Evolutionary conservation across 768 basidiomycete genomes (phyloP).

Genomic region (Phallus indusiatus): DNA sequence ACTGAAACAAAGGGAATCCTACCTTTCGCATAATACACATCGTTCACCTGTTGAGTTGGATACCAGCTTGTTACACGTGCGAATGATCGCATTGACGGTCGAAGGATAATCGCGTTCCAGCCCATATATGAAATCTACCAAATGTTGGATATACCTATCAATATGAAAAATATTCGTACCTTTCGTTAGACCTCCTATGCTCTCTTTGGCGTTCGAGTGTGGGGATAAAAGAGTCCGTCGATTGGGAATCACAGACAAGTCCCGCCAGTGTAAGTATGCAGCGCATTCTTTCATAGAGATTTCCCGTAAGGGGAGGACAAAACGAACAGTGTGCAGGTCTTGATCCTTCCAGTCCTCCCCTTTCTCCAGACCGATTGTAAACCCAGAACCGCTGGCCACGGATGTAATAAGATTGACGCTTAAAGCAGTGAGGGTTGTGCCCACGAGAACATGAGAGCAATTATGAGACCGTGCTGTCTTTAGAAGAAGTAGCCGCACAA

Average conservation of each 20-base stretch:
- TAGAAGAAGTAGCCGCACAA: slow-evolving; percentile 61
- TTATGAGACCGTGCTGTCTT: slow-evolving; percentile 47
- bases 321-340: slow-evolving; percentile 27
- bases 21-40: slow-evolving; percentile 66
- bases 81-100: slow-evolving; percentile 74
- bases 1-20: slow-evolving; percentile 9
- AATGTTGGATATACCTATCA: not conserved
- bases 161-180: slow-evolving; percentile 28
- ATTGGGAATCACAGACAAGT: slow-evolving; percentile 41
- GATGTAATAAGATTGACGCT: slow-evolving; percentile 66
- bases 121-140: slow-evolving; percentile 66
- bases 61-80: slow-evolving; percentile 70
- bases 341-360: slow-evolving; percentile 58
- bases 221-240: slow-evolving; percentile 23
- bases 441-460: slow-evolving; percentile 72
- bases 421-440: slow-evolving; percentile 69
- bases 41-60: slow-evolving; percentile 38
- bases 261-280: slow-evolving; percentile 68
- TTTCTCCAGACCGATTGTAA: slow-evolving; percentile 54
- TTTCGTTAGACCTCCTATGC: slow-evolving; percentile 60
- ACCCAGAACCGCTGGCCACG: slow-evolving; percentile 70
- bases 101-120: slow-evolving; percentile 79
- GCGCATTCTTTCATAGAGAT: slow-evolving; percentile 73
- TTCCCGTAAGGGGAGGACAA: slow-evolving; percentile 64
- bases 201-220: slow-evolving; percentile 35